Conservation (phyloP, 2,329 filamentous ascomycete species). For the Aspergillus pseudoglaucus region DNA sequence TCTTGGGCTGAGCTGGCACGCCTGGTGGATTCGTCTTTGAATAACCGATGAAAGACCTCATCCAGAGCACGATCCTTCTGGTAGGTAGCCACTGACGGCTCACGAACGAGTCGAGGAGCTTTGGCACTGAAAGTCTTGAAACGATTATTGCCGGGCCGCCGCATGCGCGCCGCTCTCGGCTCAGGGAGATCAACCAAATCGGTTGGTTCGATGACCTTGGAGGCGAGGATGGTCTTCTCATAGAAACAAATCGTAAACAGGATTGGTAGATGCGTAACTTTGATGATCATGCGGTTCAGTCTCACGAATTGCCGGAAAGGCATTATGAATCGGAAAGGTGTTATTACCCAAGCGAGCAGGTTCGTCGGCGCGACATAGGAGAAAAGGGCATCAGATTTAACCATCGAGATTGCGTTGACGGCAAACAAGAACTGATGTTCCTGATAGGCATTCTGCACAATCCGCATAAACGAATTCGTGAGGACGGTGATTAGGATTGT, state of each 20-base stretch:
- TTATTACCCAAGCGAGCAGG: conserved; percentile 81
- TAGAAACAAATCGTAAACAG: conserved; percentile 82
- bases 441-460: conserved; percentile 86
- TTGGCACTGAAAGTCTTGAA: conserved; percentile 67
- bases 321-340: conserved; percentile 73
- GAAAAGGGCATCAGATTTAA: conserved; percentile 95
- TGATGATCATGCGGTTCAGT: conserved; percentile 86
- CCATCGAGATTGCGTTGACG: conserved; percentile 95
- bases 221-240: conserved; percentile 70
- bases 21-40: conserved; percentile 54
- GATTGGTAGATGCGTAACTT: conserved; percentile 80
- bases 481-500: conserved; percentile 94
- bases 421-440: conserved; percentile 91
- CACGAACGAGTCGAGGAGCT: conserved; percentile 56
- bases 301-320: conserved; percentile 75
- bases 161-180: conserved; percentile 48
- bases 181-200: conserved; percentile 73
- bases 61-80: conserved; percentile 86
- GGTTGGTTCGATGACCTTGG: conserved; percentile 71
- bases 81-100: conserved; percentile 81
- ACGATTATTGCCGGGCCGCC: conserved; percentile 51
- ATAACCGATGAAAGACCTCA: conserved; percentile 76
- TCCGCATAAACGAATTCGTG: conserved; percentile 92
- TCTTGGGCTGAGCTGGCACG: conserved; percentile 54
- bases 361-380: conserved; percentile 90